A percentile compares a stretch with the other conserved stretches of the same genome.
phyloP scores from a whole-genome alignment of 768 basidiomycete species.

The Sistotremastrum suecicum region DNA sequence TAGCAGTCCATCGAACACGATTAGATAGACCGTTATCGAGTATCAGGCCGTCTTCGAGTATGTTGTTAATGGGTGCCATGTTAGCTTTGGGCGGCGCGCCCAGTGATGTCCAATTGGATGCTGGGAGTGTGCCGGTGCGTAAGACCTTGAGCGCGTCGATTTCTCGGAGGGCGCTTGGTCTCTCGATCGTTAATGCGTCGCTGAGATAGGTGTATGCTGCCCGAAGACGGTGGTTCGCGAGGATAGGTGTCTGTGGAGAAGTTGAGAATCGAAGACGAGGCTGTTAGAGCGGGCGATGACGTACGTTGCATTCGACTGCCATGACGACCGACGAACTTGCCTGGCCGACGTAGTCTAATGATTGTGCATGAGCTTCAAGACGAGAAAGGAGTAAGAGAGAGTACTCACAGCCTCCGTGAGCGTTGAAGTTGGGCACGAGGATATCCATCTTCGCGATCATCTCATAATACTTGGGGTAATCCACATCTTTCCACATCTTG shows the following conservation, averaged over 20 bases:
- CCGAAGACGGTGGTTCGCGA: conserved; percentile 25
- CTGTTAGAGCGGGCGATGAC: conserved; percentile 1
- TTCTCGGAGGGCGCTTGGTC: conserved; percentile 27
- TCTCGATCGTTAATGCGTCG: conserved; percentile 21
- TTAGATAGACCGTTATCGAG: no score
- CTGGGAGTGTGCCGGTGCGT: conserved; percentile 17
- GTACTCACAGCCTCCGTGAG: conserved; percentile 16
- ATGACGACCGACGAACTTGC: conserved; percentile 28
- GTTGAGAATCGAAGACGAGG: neutral
- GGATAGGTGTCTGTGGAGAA: conserved; percentile 16
- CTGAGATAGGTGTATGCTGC: conserved; percentile 24
- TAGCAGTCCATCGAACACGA: no score
- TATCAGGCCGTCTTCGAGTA: no score
- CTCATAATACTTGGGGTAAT: conserved; percentile 24
- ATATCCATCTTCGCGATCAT: conserved; percentile 26
- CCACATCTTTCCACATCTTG: conserved; percentile 18
- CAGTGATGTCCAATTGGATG: conserved; percentile 1
- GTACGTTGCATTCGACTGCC: conserved; percentile 25
- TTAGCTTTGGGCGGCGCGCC: no score
- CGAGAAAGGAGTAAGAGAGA: no score
- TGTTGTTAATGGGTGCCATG: no score
- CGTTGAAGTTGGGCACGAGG: conserved; percentile 24
- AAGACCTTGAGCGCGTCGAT: conserved; percentile 24
- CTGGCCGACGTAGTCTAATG: conserved; percentile 20
- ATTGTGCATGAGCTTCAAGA: neutral